Base-by-base conservation (phyloP, 495 filamentous ascomycete species). In the Lichenothelia convexa region DNA sequence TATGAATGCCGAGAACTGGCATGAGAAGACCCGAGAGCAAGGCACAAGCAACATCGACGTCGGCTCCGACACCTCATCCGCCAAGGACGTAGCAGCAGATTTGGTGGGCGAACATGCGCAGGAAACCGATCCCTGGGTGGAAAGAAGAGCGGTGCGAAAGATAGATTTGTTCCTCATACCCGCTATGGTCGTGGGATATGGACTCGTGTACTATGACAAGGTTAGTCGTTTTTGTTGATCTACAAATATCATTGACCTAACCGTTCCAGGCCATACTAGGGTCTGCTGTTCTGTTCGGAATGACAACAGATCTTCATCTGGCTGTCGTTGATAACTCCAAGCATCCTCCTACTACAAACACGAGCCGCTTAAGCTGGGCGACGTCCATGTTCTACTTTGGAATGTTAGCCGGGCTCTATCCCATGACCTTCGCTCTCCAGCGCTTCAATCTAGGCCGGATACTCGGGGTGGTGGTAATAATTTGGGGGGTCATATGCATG, bases 321-420 rank as follows among this genome's bases (percentile, higher is more conserved):
- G 45, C 50, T 21, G 54, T 75, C 0, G 46, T 64, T 19, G 60
- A 73, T 42, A 55, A 60, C 39, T 57, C 64, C 5, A 72, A 63
- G 1, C 59, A 51, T 15, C 73, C 75, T 0, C 60, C 71, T 0
- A 60, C 60, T 2, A 67, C 59, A 16, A 63, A 73, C 44, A 78
- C 77, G 5, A 63, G 64, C 0, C 65, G 76, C 9, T 62, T 82
- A 20, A 71, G 67, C 43, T 82, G 76, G 78, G 77, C 78, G 13
- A 80, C 75, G 0, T 80, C 74, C 1, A 60, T 81, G 48, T 83
- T 84, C 58, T 83, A 82, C 56, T 81, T 84, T 44, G 77, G 77
- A 18, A 76, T 79, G 73, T 62, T 84, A 11, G 71, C 67, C 1
- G 78, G 78, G 0, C 55, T 76, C 12, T 83, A 79, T 46, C 78